Conservation (phyloP, 352 stramenopile genomes). For the Globisporangium cystogenes region DNA sequence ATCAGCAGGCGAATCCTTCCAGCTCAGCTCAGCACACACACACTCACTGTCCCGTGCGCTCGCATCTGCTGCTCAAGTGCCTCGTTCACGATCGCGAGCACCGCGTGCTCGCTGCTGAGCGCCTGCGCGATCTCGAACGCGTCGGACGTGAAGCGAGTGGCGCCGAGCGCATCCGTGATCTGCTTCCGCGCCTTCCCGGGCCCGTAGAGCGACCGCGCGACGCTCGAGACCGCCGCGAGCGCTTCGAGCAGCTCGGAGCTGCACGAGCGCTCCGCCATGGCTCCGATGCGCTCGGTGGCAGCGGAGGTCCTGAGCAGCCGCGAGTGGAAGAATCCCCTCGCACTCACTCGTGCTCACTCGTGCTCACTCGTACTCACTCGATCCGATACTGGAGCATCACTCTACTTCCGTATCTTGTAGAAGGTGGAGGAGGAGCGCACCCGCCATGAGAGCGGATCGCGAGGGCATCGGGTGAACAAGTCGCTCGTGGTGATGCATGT, state of each 20-base stretch:
- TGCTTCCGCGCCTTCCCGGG: constrained; percentile 13
- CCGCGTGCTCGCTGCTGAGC: constrained; percentile 11
- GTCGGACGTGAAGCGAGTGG: constrained; percentile 12
- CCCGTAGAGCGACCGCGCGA: constrained; percentile 8
- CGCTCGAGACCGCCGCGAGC: constrained; percentile 6
- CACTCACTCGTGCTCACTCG: too few species aligned
- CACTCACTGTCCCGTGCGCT: constrained; percentile 5
- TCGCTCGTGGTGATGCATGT: not conserved
- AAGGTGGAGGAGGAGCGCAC: too few species aligned
- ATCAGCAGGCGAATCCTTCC: not conserved
- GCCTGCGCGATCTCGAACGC: constrained; percentile 6
- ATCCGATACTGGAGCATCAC: too few species aligned
- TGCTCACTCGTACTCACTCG: too few species aligned
- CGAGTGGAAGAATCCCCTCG: not conserved
- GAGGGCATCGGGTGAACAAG: not conserved
- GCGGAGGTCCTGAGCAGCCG: not conserved
- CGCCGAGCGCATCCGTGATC: constrained; percentile 6
- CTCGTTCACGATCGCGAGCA: constrained; percentile 9
- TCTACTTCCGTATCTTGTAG: too few species aligned
- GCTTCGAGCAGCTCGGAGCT: not conserved
- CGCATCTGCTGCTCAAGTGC: constrained; percentile 5
- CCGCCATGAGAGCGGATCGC: too few species aligned
- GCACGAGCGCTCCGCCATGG: not conserved
- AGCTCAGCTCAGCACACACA: too few species aligned
- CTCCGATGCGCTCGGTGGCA: not conserved